Evolutionary conservation across 371 early-diverging fungal species (phyloP).

Genomic region (Apophysomyces sp.): DNA sequence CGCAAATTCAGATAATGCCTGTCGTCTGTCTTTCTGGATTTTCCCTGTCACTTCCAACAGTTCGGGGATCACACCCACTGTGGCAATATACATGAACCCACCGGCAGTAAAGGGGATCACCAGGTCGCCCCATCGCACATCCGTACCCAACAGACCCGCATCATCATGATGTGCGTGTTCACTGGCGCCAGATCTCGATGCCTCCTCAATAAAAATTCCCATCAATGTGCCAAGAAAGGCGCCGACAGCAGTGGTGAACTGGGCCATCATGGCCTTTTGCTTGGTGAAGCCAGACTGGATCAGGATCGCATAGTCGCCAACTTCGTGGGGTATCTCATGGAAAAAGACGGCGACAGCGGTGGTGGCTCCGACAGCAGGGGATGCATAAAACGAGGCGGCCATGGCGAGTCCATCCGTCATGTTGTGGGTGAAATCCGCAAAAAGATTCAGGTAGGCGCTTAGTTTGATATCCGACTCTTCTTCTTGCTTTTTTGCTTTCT

Average conservation of each 20-base stretch:
- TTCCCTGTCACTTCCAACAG: constrained; percentile 66
- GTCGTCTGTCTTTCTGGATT: constrained; percentile 46
- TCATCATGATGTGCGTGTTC: background rate
- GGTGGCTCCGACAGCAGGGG: constrained; percentile 79
- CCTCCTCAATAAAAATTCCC: constrained; percentile 80
- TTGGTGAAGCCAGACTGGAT: constrained; percentile 82
- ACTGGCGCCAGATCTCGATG: constrained; percentile 17
- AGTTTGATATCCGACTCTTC: constrained; percentile 53
- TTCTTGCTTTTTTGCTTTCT: background rate
- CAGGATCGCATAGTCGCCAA: constrained; percentile 90
- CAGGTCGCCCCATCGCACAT: constrained; percentile 57
- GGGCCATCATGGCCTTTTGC: constrained; percentile 77
- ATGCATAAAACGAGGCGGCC: constrained; percentile 85
- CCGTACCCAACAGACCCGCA: constrained; percentile 49
- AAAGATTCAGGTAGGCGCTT: constrained; percentile 80
- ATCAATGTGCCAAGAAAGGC: constrained; percentile 80
- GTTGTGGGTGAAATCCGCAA: constrained; percentile 90
- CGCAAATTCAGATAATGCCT: constrained; percentile 55
- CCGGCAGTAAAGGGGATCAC: constrained; percentile 90
- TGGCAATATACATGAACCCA: constrained; percentile 88
- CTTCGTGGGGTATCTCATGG: constrained; percentile 93
- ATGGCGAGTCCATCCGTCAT: constrained; percentile 94
- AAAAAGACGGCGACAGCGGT: constrained; percentile 91
- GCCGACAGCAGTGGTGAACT: constrained; percentile 81
- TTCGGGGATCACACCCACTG: constrained; percentile 87